Evolutionary conservation across 2,329 filamentous ascomycete species (phyloP).

Genomic region (Xylaria sp.): DNA sequence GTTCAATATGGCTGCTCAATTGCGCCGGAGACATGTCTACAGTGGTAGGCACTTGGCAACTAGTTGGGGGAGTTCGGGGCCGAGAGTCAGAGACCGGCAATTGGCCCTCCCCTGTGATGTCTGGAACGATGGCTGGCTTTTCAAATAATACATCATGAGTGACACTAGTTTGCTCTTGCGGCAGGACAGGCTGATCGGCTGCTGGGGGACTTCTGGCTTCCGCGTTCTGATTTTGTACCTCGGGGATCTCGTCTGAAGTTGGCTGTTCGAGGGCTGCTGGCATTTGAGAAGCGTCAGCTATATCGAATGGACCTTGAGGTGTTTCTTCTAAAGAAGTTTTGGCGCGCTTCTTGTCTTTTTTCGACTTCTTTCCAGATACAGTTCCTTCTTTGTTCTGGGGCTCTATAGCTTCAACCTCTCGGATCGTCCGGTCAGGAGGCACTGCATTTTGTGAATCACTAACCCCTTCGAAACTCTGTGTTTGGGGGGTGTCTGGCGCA

Average conservation of each 20-base stretch:
- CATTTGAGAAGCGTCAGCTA: conserved; percentile 32
- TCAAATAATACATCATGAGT: conserved; percentile 15
- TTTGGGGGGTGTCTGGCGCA: conserved; percentile 33
- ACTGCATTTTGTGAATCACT: conserved; percentile 15
- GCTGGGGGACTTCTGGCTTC: conserved; percentile 43
- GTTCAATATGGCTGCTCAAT: conserved; percentile 50
- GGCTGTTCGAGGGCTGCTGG: conserved; percentile 30
- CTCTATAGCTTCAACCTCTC: conserved; percentile 30
- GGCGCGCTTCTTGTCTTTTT: conserved; percentile 49
- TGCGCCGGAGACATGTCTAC: conserved; percentile 51
- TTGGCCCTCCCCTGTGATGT: conserved; percentile 20
- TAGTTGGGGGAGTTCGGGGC: conserved; percentile 37
- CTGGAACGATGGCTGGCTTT: conserved; percentile 14
- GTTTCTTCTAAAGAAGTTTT: conserved; percentile 34
- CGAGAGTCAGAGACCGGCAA: conserved; percentile 22
- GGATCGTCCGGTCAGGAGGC: conserved; percentile 9
- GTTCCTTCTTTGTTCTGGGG: conserved; percentile 40
- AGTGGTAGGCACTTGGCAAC: conserved; percentile 31
- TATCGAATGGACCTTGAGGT: neutral
- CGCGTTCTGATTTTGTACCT: neutral
- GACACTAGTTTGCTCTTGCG: conserved; percentile 36
- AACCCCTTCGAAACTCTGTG: conserved; percentile 27
- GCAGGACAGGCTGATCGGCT: conserved; percentile 44
- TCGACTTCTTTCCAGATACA: conserved; percentile 46
- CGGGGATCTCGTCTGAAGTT: conserved; percentile 36